Base-by-base conservation (phyloP, 2,329 filamentous ascomycete species). In the Alternaria solani region DNA sequence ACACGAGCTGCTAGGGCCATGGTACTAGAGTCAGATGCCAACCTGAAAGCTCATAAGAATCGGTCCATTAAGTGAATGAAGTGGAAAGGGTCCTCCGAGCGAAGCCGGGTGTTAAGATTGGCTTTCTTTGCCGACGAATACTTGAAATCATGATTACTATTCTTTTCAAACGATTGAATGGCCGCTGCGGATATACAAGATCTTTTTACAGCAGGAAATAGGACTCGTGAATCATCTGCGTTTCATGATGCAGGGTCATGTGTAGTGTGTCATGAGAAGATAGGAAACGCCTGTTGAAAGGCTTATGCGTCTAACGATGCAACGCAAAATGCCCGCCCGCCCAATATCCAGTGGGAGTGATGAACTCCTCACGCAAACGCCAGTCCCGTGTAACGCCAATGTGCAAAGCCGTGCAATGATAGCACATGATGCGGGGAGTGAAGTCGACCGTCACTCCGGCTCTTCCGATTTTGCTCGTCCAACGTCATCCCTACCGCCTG, bases 321-420 rank as follows among this genome's bases (percentile, higher is more conserved):
- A 43, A 16, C 54, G 38, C 46, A 36, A 38, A 44, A 56, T 55
- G 38, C 54, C 46, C 20, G 16, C 36, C 26, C 32, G 25, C 30
- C 30, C 64, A 58, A 67, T 41, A 41, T 65, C 57, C 57, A 48
- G 56, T 51, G 59, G 65, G 63, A 73, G 72, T 76, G 72, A 75
- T 75, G 73, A 76, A 69, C 72, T 71, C 66, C 59, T 43, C 51
- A 61, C 44, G 39, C 43, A 46, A 48, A 56, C 52, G 38, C 52
- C 57, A 44, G 5, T 44, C 26, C 44, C 23, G 26, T 32, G 43
- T 55, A 67, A 70, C 64, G 63, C 64, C 67, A 28, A 44, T 56
- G 36, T 46, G 43, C 23, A 18, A 38, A 30, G 4, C 34, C 39
- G 28, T 53, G 23, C 28, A 44, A 34, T 4, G 26, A 26, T 53